Evolutionary conservation across 2,329 filamentous ascomycete genomes (phyloP), one percentile per base, ranked within the genome.

Genomic region (Peltaster fructicola): DNA sequence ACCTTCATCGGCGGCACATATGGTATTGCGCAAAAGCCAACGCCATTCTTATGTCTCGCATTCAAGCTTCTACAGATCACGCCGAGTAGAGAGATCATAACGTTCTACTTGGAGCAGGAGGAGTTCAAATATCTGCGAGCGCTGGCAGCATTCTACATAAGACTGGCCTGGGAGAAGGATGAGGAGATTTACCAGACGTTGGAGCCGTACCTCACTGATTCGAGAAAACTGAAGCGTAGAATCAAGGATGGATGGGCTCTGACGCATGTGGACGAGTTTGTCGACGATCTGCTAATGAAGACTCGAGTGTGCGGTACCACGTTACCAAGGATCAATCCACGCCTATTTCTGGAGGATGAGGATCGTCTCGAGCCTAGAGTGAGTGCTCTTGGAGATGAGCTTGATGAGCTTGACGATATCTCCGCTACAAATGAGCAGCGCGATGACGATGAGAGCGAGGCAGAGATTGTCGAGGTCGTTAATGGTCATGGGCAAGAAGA

Each of bases 41-140:
- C 81, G 2, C 79, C 88, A 0, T 98, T 98, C 45, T 63, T 98
- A 14, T 98, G 88, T 44, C 65, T 98, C 3, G 78, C 78, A 3
- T 91, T 98, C 54, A 98, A 95, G 59, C 64, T 98, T 25, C 65
- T 95, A 29, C 82, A 93, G 55, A 65, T 98, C 7, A 73, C 72
- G 14, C 88, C 88, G 1, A 67, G 69, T 32, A 73, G 79, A 47
- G 76, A 73, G 20, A 67, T 95, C 16, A 57, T 98, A 14, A 52
- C 67, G 19, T 79, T 82, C 44, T 93, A 93, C 49, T 53, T 98
- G 15, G 57, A 68, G 29, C 74, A 73, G 41, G 72, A 77, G 17
- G 54, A 64, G 20, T 72, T 65, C 49, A 73, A 73, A 36, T 98
- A 98, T 51, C 59, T 98, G 26, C 72, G 84, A 30, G 84, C 80